Percentiles rank a stretch among this genome's conserved stretches.
Conservation (phyloP, 106 monocot species). For the Acanthochlamys bracteata region DNA sequence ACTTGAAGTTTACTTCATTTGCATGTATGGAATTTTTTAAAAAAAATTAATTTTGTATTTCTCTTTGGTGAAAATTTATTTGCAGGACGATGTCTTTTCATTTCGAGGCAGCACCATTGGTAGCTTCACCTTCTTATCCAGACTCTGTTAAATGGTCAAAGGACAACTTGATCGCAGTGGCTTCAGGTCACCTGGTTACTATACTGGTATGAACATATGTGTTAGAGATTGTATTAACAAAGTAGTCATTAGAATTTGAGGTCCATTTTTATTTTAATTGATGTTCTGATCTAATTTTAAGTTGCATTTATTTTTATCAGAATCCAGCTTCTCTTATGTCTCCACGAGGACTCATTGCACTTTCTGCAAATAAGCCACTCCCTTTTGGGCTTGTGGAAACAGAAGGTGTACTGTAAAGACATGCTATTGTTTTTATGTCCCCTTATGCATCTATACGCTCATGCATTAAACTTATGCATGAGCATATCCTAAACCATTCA, state of each 20-base stretch:
- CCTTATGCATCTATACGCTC: neutral
- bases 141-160: constrained; percentile 79
- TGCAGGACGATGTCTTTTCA: constrained; percentile 23
- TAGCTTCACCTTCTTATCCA: constrained; percentile 69
- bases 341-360: constrained; percentile 61
- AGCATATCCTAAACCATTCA: too few species aligned
- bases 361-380: constrained; percentile 46
- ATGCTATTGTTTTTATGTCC: neutral
- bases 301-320: constrained; percentile 16
- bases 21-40: too few species aligned
- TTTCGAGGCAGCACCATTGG: constrained; percentile 38
- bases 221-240: constrained; percentile 27
- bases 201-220: constrained; percentile 45
- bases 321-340: constrained; percentile 53
- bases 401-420: constrained; percentile 38
- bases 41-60: too few species aligned
- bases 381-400: constrained; percentile 42
- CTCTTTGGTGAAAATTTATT: too few species aligned
- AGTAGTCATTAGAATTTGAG: neutral
- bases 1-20: too few species aligned
- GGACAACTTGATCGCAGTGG: constrained; percentile 83
- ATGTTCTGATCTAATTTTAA: neutral
- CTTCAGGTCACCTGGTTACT: constrained; percentile 68
- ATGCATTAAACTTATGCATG: neutral
- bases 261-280: neutral